Evolutionary conservation across 176 grass and related monocot species (phyloP), one percentile per base, ranked within the genome.

Genomic region (Alloteropsis semialata): DNA sequence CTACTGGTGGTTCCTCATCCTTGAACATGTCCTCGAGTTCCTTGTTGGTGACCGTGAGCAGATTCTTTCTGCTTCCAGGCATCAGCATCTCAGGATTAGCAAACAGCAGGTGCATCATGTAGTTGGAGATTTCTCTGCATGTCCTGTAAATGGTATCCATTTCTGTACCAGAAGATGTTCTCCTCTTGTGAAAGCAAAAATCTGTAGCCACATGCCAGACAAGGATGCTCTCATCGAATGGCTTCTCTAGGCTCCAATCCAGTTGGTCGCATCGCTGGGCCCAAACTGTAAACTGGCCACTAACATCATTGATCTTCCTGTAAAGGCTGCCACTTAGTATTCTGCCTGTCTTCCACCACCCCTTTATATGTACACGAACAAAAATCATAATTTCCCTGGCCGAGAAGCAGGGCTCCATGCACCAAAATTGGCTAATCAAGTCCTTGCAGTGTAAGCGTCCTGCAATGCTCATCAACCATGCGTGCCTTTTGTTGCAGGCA

Each of bases 381-480:
- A 38, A n/a, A 0, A 1, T 39, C 12, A 36, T 39, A 39, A 67
- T 67, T 6, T 22, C 17, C 7, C 18, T 3, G 16, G 17, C 3
- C 2, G 62, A 36, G 32, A 0, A 0, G 0, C 1, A 10, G 1
- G 0, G 5, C 6, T 17, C 22, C 11, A 50, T 19, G 10, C n/a
- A n/a, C 29, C 33, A 30, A 37, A 43, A 12, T 9, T 55, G 17
- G 50, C 32, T 3, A 45, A 81, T 24, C 5, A 81, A 22, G 27
- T 3, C 49, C 17, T 57, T 56, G 78, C 19, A 65, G 15, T 14
- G 1, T 3, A 64, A 79, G 10, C 1, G 27, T 37, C 17, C 1
- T 12, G 9, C 5, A 0, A 19, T 36, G 34, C 13, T 27, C n/a
- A 60, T 11, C 5, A 22, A 45, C 56, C 16, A 19, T 18, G 2